Conservation (phyloP, 192 early-diverging fungal genomes). For the Umbelopsis sp. region DNA sequence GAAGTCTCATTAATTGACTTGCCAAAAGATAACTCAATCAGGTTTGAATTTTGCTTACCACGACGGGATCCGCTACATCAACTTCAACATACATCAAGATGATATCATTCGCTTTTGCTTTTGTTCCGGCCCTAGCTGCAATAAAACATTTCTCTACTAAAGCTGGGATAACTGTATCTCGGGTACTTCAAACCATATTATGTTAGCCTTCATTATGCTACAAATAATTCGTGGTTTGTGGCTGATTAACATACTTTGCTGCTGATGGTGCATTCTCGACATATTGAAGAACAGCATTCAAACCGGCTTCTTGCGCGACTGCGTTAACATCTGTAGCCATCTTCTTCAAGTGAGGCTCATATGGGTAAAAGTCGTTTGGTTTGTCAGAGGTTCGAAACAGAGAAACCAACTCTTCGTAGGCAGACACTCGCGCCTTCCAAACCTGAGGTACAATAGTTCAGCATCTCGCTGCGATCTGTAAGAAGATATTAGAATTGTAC, state of each 20-base stretch:
- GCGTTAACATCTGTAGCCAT: conserved; percentile 87
- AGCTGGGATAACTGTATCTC: conserved; percentile 70
- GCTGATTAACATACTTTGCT: conserved; percentile 49
- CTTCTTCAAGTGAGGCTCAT: conserved; percentile 74
- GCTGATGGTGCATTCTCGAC: conserved; percentile 83
- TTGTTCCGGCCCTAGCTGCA: conserved; percentile 80
- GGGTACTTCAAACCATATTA: conserved; percentile 31
- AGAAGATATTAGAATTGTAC: conserved; percentile 11
- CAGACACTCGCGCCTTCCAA: conserved; percentile 92
- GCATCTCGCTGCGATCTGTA: background rate
- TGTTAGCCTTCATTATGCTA: background rate
- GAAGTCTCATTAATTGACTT: conserved; percentile 1
- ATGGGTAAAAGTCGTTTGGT: conserved; percentile 74
- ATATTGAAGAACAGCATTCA: conserved; percentile 76
- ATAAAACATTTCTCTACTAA: conserved; percentile 89
- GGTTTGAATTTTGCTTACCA: conserved; percentile 55
- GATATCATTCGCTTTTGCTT: conserved; percentile 75
- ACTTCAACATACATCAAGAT: conserved; percentile 89
- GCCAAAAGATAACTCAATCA: background rate
- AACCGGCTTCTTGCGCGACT: conserved; percentile 86
- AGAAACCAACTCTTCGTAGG: conserved; percentile 79
- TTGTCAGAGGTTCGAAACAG: conserved; percentile 61
- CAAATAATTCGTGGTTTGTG: background rate
- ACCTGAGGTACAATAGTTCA: conserved; percentile 51
- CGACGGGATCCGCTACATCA: conserved; percentile 80